Evolutionary conservation across 1,284 basidiomycete genomes (phyloP).

Genomic region (Ganoderma lucidum): DNA sequence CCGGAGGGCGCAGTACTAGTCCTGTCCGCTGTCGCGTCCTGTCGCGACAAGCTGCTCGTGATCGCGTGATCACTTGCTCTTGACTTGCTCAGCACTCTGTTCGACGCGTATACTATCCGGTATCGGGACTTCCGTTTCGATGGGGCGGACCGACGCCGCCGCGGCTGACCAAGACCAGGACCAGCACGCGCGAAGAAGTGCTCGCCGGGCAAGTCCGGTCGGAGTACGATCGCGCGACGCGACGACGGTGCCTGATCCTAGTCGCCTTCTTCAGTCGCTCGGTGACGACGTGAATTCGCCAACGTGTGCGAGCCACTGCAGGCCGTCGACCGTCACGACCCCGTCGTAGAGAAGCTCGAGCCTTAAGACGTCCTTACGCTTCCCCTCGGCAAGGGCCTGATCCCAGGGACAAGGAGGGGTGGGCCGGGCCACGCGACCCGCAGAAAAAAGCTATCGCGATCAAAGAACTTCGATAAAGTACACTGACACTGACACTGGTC

Average conservation of each 20-base stretch:
- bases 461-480: conserved; percentile 5
- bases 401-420: background rate
- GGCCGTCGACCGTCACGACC: background rate
- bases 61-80: background rate
- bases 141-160: background rate
- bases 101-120: too few relatives aligned
- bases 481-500: conserved; percentile 1
- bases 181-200: background rate
- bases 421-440: background rate
- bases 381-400: background rate
- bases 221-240: background rate
- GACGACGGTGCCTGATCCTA: background rate
- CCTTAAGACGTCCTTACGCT: background rate
- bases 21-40: too few relatives aligned
- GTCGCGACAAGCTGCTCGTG: background rate
- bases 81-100: too few relatives aligned
- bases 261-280: background rate
- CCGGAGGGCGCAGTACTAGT: background rate
- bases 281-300: background rate
- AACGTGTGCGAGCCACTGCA: background rate
- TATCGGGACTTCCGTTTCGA: background rate
- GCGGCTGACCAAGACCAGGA: background rate
- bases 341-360: too few relatives aligned
- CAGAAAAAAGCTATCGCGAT: background rate
- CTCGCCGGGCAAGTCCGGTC: background rate